A percentile compares a stretch with the other conserved stretches of the same genome.
Conservation (phyloP, 352 stramenopile species). For the Globisporangium takayamanum region DNA sequence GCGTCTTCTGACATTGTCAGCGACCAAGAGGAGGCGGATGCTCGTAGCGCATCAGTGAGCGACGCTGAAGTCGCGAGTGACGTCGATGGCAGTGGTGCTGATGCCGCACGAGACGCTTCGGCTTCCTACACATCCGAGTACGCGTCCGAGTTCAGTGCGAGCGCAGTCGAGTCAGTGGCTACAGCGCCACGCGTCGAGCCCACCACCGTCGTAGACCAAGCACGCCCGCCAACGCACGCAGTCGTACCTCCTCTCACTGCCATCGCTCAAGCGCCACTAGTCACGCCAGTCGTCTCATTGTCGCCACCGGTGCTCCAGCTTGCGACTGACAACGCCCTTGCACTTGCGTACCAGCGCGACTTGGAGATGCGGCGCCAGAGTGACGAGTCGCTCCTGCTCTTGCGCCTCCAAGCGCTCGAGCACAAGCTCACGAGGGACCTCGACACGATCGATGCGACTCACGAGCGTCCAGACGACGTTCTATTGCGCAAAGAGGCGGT, state of each 20-base stretch:
- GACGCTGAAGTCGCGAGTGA: neutral
- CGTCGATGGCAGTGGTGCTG: neutral
- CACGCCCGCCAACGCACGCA: neutral
- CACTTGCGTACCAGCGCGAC: constrained; percentile 28
- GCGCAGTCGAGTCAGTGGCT: no score
- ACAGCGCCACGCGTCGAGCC: no score
- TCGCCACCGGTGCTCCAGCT: neutral
- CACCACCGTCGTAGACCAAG: no score
- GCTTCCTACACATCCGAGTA: no score
- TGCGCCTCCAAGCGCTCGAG: constrained; percentile 39
- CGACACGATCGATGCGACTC: constrained; percentile 11
- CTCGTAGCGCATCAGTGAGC: no score
- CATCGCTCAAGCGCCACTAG: neutral
- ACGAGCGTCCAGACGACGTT: constrained; percentile 14
- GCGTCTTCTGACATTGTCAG: no score
- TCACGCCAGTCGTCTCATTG: no score
- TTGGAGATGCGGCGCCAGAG: constrained; percentile 44
- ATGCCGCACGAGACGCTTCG: neutral
- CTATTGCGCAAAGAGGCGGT: constrained; percentile 26
- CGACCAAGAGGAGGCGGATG: no score
- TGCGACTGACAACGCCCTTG: constrained; percentile 7
- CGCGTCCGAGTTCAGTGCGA: no score
- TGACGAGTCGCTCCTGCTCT: constrained; percentile 39
- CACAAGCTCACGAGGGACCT: constrained; percentile 29
- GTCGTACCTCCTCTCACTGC: neutral